phyloP scores from a whole-genome alignment of 2,329 filamentous ascomycete genomes.

The Penicillium aurantiogriseum region DNA sequence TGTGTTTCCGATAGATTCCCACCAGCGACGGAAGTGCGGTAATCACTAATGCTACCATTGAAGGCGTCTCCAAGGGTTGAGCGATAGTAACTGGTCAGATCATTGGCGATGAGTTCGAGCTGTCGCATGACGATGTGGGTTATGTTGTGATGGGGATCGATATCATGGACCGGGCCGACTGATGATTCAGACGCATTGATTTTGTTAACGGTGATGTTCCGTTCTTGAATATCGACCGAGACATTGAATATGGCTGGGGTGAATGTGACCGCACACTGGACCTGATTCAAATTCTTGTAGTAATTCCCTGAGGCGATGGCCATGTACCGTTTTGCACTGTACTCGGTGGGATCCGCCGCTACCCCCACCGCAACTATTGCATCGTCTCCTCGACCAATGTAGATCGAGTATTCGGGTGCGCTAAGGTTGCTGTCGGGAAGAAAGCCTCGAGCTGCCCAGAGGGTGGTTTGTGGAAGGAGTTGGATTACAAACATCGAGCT shows the following conservation, averaged over 20 bases:
- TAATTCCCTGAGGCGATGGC: no score
- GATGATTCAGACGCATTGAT: not conserved
- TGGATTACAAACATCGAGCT: no score
- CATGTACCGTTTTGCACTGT: no score
- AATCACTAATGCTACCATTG: constrained; percentile 13
- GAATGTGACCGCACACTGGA: no score
- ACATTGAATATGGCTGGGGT: not conserved
- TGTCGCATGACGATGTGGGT: constrained; percentile 7
- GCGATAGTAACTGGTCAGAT: constrained; percentile 7
- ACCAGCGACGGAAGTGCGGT: not conserved
- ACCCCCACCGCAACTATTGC: no score
- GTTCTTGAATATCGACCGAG: not conserved
- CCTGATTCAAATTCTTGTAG: no score
- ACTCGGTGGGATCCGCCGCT: no score
- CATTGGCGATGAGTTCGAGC: constrained; percentile 9
- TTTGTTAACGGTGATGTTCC: constrained; percentile 3
- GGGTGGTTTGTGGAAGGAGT: no score
- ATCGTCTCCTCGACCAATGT: no score
- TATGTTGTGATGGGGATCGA: constrained; percentile 5
- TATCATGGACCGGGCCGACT: not conserved
- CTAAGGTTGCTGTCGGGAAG: no score
- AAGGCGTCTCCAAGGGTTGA: constrained; percentile 7
- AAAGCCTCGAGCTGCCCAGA: no score
- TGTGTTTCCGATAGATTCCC: not conserved
- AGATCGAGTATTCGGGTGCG: no score